Evolutionary conservation across 1,284 basidiomycete species (phyloP), one percentile per base, ranked within the genome.

Genomic region (Melampsora larici-populina): DNA sequence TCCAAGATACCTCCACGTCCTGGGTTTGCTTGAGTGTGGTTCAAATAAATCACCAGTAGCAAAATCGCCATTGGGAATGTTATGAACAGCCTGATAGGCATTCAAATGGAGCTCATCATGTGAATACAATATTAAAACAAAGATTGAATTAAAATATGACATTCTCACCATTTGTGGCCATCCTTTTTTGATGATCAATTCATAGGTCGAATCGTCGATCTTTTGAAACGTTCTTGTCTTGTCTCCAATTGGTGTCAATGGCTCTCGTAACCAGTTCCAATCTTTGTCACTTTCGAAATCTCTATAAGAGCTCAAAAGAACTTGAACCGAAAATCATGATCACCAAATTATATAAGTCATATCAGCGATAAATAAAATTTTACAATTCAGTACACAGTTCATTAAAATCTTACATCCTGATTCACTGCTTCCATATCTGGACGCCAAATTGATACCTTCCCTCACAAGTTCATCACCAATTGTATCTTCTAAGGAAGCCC

Each of bases 41-140:
- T 86, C 80, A 78, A 89, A 88, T 17, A 89, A 84, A 79, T 90
- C 89, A 75, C 87, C 88, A 11, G 88, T 89, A 1, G 87, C 87
- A 80, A 88, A 90, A 8, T 87, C 87, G 0, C 87, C 87, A 78
- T 90, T 88, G 0, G 87, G 86, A 46, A 87, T 85, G 81, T 89
- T 89, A 43, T 85, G 85, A 82, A 87, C 83, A 79, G 84, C 83
- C 83, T 84, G 62, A 15, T 36, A 21, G 21, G 40, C 15, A n/a
- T 29, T 18, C 40, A 31, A n/a, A 43, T 46, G 33, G 26, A 60
- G 31, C n/a, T 18, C 15, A 18, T 58, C 21, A 33, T 21, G 5
- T 29, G 17, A 51, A 24, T 21, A 65, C 24, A n/a, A 73, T 15
- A 18, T 36, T 18, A 63, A 55, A 62, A 40, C 36, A 6, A 40